Evolutionary conservation across 169 alveolate species (phyloP), one percentile per base, ranked within the genome.

Genomic region (Babesia sp.): DNA sequence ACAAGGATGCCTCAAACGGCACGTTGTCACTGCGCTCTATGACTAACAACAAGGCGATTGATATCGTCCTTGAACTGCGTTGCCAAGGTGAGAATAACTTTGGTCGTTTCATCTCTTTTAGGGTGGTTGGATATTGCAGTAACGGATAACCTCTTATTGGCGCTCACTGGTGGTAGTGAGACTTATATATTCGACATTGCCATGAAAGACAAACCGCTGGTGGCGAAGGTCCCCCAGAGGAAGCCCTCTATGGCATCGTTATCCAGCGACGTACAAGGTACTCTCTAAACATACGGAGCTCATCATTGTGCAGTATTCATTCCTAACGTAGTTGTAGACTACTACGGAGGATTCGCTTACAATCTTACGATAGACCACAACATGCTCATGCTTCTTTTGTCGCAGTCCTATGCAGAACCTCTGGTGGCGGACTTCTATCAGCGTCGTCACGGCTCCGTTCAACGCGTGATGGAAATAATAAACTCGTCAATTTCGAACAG

Each of bases 91-190:
- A 24, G 53, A 48, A 14, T 20, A 18, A 11, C 14, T 24, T 1
- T 42, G 16, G n/a, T 28, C 18, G 14, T 5, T 18, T 51, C 60
- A 36, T 26, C 6, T 63, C 0, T 9, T 22, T n/a, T 31, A 76
- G 85, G 85, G 14, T 69, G 82, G 87, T 34, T 78, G 57, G 87
- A 78, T 18, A 69, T 78, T 8, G 50, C 63, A 18, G 63, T 78
- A 3, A 20, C 54, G 18, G 87, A 78, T 39, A 78, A 78, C 70
- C 34, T 78, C 36, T 18, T 78, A n/a, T 42, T 78, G 29, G 69
- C 61, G 28, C 28, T 78, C 1, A 70, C 80, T 14, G 80, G 77
- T 36, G 61, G 82, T 22, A 71, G 58, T 11, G 71, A 59, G 39
- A 41, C 81, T n/a, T 53, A 68, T 44, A 51, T 78, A 9, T 78